Conservation (phyloP, 345 rosid species). For the Arabidopsis thaliana region TAIR10.1 NC_003075.7:16969001-16969500, state of each 20-base stretch:
- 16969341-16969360: background rate
- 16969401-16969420: background rate
- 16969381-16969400: constrained; percentile 9
- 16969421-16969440: constrained; percentile 44
- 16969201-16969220: constrained; percentile 48
- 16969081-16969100: constrained; percentile 64
- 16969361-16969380: background rate
- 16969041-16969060: constrained; percentile 59
- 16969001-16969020: constrained; percentile 61
- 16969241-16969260: constrained; percentile 96
- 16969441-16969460: constrained; percentile 76
- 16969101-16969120: constrained; percentile 47
- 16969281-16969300: constrained; percentile 30
- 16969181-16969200: constrained; percentile 43
- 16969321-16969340: background rate
- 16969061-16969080: constrained; percentile 55
- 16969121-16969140: background rate
- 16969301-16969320: background rate
- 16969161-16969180: background rate
- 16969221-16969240: constrained; percentile 80
- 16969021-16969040: constrained; percentile 68
- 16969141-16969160: background rate
- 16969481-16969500: constrained; percentile 73
- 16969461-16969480: constrained; percentile 74
- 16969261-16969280: constrained; percentile 88